Conservation (phyloP, 2,329 filamentous ascomycete species). For the Pseudogymnoascus sp. region DNA sequence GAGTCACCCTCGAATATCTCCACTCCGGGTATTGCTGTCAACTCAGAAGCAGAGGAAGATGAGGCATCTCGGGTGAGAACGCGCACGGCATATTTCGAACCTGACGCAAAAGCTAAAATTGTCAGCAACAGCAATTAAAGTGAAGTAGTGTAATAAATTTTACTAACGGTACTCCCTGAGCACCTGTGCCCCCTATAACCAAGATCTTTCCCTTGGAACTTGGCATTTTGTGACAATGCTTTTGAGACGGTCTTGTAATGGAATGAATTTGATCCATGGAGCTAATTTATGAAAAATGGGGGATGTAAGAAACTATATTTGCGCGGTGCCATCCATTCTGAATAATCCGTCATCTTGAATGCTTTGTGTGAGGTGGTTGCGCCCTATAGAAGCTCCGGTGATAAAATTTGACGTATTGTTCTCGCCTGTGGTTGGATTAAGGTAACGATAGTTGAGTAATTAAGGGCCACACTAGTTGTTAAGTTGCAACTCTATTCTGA, state of each 20-base stretch:
- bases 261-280: neutral
- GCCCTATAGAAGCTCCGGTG: neutral
- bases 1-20: constrained; percentile 35
- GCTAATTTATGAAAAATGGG: neutral
- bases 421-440: neutral
- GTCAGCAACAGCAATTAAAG: neutral
- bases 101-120: neutral
- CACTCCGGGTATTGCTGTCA: constrained; percentile 34
- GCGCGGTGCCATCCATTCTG: neutral
- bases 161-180: constrained; percentile 34
- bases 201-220: constrained; percentile 48
- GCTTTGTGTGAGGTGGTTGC: neutral
- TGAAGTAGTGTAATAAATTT: constrained; percentile 22
- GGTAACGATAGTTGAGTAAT: neutral
- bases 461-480: neutral
- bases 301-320: neutral
- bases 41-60: constrained; percentile 30
- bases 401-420: neutral
- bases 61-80: constrained; percentile 35
- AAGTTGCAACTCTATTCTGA: neutral
- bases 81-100: constrained; percentile 28
- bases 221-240: constrained; percentile 31
- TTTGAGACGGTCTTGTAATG: neutral
- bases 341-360: neutral
- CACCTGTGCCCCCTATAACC: constrained; percentile 36